Evolutionary conservation across 1,139 yeast genomes (phyloP), one percentile per base, ranked within the genome.

Genomic region (Blastobotrys capitulatus): DNA sequence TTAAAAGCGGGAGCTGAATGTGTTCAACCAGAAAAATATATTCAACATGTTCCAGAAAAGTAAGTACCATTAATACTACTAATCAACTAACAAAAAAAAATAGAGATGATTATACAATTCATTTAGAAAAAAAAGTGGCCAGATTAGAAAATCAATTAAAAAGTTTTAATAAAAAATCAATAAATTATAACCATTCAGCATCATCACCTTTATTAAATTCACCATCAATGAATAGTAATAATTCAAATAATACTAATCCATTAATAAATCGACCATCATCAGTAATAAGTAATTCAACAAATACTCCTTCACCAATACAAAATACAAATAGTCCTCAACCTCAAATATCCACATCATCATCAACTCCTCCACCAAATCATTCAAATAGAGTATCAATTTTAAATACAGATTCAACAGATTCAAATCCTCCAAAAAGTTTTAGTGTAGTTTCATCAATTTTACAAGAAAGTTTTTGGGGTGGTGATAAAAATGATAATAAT

Each of bases 21-120:
- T 61, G 68, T 79, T 2, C 82, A 80, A 58, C 85, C 85, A 0
- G 78, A 78, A 5, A 70, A 78, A 48, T 80, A 80, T 52, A 71
- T 52, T 29, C 60, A 52, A 34, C 58, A 55, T 41, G 61, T 56
- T 12, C 63, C 62, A 15, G 56, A 53, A 50, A 47, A 15, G 65
- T 62, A 15, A 19, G 49, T 29, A 12, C 10, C 29, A 38, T 31
- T 19, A n/a, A 27, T 16, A n/a, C 40, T 19, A 12, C 2, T 2
- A 4, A 35, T 32, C n/a, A 13, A 31, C 49, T 22, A 50, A 29
- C 47, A 26, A 37, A 8, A 38, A n/a, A 44, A 16, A 41, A 37
- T 29, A 76, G 74, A 57, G 79, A 77, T 54, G 81, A 77, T 32
- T 79, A 79, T 55, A 78, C 82, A 0, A 48, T 68, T 15, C 70